phyloP scores from a whole-genome alignment of 2,329 filamentous ascomycete genomes.

The Alternaria gansuensis region DNA sequence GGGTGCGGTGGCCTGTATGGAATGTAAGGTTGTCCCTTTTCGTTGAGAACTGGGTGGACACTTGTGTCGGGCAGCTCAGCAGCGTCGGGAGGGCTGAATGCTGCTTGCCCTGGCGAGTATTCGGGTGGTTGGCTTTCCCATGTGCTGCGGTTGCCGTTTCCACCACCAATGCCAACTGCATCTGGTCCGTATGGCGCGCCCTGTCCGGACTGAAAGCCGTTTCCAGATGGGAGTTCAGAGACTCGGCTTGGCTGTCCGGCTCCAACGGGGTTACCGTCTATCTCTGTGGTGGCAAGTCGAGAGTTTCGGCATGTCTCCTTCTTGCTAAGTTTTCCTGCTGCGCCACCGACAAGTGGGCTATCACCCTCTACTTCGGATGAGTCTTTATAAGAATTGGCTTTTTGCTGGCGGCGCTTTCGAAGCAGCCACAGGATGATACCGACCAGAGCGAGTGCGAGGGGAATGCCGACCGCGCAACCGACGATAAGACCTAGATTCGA shows the following conservation, averaged over 20 bases:
- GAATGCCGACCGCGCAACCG: conserved; percentile 51
- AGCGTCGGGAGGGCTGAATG: conserved; percentile 22
- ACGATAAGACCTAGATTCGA: conserved; percentile 46
- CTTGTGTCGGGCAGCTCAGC: conserved; percentile 34
- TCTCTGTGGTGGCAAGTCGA: conserved; percentile 36
- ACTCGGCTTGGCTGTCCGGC: conserved; percentile 41
- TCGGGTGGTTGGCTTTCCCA: conserved; percentile 45
- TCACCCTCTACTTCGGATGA: conserved; percentile 27
- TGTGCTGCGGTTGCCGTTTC: conserved; percentile 31
- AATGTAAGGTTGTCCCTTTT: conserved; percentile 32
- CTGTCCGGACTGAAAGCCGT: conserved; percentile 38
- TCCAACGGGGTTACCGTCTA: conserved; percentile 42
- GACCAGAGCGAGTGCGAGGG: conserved; percentile 43
- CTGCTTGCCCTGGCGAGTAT: conserved; percentile 37
- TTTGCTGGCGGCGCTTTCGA: conserved; percentile 43
- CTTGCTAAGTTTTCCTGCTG: conserved; percentile 38
- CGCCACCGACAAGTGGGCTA: conserved; percentile 34
- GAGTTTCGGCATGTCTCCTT: conserved; percentile 31
- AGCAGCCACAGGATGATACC: conserved; percentile 46
- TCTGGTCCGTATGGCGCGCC: conserved; percentile 39
- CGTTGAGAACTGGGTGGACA: conserved; percentile 25
- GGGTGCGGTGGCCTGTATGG: conserved; percentile 39
- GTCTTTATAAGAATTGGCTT: conserved; percentile 30
- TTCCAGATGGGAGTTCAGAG: conserved; percentile 45
- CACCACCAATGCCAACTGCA: conserved; percentile 45